Base-by-base conservation (phyloP, 805 yeast genomes). In the Kregervanrija fluxuum region DNA sequence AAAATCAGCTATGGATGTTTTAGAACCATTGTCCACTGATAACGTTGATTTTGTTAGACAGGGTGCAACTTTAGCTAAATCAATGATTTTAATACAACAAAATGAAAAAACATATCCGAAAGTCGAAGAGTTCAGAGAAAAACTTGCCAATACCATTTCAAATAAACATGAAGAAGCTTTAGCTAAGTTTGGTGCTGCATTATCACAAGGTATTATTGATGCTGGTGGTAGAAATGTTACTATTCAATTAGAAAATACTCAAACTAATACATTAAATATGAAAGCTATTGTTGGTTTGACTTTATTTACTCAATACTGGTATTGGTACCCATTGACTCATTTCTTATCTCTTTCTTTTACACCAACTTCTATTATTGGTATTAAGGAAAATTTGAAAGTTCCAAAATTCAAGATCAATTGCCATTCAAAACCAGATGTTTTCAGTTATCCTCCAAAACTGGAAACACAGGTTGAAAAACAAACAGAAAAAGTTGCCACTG, bases 211-310 rank as follows among this genome's bases (percentile, higher is more conserved):
- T 65, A 91, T 93, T 51, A 82, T 93, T 62, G 97, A 93, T 68
- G 99, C 98, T 10, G 97, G 99, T 66, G 99, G 99, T 11, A 80
- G 98, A 61, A 93, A 93, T 57, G 95, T 85, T n/a, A 89, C 98
- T 0, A 89, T 93, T 52, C 85, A 85, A 54, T 71, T 91, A 41
- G 97, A 93, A 65, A 87, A 90, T 62, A 58, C 80, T 17, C 90
- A 89, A 54, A 88, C 96, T 35, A 95, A 89, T 48, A 88, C 95
- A 15, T 74, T 93, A 52, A 91, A 93, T 66, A 80, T 83, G 60
- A 85, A 85, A 64, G 93, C 96, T 0, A 82, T 93, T 56, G 95
- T 90, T 46, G 99, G 99, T 35, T 69, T 93, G 53, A 80, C 93
- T 0, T 77, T 93, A 48, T 93, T 93, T 61, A 70, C 85, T 10